Evolutionary conservation across 129 eudicot species (phyloP).

Genomic region (Tagetes patula): DNA sequence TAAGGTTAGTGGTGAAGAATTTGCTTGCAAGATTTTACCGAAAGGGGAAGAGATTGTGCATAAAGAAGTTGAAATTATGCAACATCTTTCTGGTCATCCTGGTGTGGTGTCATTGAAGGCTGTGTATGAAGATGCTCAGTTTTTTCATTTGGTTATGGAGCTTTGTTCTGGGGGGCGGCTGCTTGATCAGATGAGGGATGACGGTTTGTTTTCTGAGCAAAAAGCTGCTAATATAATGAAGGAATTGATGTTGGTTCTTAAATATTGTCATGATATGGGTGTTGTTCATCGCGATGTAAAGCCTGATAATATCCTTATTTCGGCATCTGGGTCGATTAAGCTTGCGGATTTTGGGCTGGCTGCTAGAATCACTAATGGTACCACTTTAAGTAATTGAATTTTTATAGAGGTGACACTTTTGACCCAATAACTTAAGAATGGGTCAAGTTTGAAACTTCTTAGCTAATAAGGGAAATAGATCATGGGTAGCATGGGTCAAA

Average conservation of each 20-base stretch:
- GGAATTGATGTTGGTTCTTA: constrained; percentile 60
- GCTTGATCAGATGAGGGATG: constrained; percentile 53
- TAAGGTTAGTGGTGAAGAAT: constrained; percentile 37
- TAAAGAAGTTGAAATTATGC: constrained; percentile 62
- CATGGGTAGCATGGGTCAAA: background rate
- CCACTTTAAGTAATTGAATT: background rate
- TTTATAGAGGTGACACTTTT: background rate
- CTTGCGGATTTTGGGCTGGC: constrained; percentile 72
- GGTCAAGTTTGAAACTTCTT: background rate
- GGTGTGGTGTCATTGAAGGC: constrained; percentile 54
- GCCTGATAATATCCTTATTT: constrained; percentile 54
- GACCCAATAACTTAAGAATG: background rate
- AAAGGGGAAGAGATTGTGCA: constrained; percentile 61
- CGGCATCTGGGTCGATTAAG: constrained; percentile 50
- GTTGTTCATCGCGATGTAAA: constrained; percentile 60
- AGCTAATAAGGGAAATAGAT: background rate
- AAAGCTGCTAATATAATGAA: constrained; percentile 46
- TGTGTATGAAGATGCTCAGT: constrained; percentile 51
- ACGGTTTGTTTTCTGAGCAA: constrained; percentile 48
- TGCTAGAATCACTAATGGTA: constrained; percentile 54
- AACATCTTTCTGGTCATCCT: constrained; percentile 60
- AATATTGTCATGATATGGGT: constrained; percentile 67
- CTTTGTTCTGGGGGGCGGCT: constrained; percentile 50
- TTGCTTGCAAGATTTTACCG: constrained; percentile 50
- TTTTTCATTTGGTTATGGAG: constrained; percentile 57